Base-by-base conservation (phyloP, 495 filamentous ascomycete genomes). In the Arthonia radiata region DNA sequence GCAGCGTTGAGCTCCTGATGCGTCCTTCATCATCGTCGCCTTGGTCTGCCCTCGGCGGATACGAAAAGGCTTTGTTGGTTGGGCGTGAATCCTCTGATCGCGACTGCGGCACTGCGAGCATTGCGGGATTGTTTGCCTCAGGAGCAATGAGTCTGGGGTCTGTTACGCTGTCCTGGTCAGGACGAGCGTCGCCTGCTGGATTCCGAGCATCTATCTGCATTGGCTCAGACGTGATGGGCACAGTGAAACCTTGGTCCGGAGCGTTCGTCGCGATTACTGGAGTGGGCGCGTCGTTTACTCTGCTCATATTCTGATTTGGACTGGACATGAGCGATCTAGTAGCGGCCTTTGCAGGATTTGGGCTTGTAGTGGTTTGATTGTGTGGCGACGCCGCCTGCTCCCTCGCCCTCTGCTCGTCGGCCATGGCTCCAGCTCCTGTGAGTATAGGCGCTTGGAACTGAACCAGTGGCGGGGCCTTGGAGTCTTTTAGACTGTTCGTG, bases 1-100 rank as follows among this genome's bases (percentile, higher is more conserved):
- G 57, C 41, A 67, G 62, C 10, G 79, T 77, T 31, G 86, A 53
- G 44, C 77, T 90, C 49, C 80, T 65, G 9, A 67, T 69, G 36
- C 79, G 61, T 25, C 57, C 47, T 23, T 58, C 59, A 26, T 56
- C 53, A 29, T 44, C 54, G 22, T 53, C 39, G 16, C 49, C 33
- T 24, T 38, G 35, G 3, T 38, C 36, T 42, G 9, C 41, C 43
- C 13, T 52, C 44, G 34, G 38, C 18, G 12, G 59, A 33, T 57
- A 62, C 4, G 58, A 62, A 23, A 60, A 57, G 4, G 58, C 48
- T 28, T 59, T 61, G 27, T 56, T 58, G 24, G 49, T 50, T 22
- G 8, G 47, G 49, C 7, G 50, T 50, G 27, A 50, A 50, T 7
- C 48, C 44, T 28, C 49, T 37, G 32, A 31, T 46, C 21, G 26